These are phyloP conservation scores for Stemphylium vesicarium DNA, from an alignment of 2,329 filamentous ascomycete genomes.

Conservation along the genomic window DNA sequence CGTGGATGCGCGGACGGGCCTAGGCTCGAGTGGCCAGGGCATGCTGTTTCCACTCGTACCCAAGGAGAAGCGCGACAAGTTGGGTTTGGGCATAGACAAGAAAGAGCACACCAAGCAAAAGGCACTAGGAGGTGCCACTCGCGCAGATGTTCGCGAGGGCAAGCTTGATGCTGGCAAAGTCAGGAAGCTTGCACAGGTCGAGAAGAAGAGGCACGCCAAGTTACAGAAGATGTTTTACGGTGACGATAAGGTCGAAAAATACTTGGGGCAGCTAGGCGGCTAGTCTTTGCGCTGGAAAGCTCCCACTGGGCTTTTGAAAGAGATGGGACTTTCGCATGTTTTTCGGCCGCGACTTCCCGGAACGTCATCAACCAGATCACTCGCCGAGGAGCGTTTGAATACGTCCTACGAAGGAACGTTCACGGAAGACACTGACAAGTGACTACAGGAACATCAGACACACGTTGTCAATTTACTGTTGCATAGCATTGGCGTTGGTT, in stretches of 20 bases:
- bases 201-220: conserved; percentile 67
- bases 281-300: conserved; percentile 1
- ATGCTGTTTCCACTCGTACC: conserved; percentile 77
- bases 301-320: neutral
- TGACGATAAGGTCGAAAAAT: conserved; percentile 76
- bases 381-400: neutral
- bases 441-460: neutral
- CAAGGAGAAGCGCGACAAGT: conserved; percentile 72
- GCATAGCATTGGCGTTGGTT: conserved; percentile 8
- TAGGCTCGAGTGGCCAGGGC: conserved; percentile 73
- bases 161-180: conserved; percentile 73
- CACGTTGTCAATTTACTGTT: neutral
- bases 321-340: neutral
- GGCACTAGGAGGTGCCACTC: conserved; percentile 44
- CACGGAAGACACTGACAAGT: neutral
- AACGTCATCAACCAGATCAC: neutral
- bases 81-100: conserved; percentile 70
- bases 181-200: conserved; percentile 65
- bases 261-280: conserved; percentile 60
- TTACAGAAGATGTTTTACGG: conserved; percentile 76
- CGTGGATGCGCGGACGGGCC: conserved; percentile 71
- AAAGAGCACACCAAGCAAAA: conserved; percentile 51
- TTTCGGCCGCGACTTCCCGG: too few species aligned
- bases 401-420: neutral
- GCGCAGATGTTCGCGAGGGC: conserved; percentile 34